phyloP scores from a whole-genome alignment of 345 rosid species.

The Lepidium sativum region DNA sequence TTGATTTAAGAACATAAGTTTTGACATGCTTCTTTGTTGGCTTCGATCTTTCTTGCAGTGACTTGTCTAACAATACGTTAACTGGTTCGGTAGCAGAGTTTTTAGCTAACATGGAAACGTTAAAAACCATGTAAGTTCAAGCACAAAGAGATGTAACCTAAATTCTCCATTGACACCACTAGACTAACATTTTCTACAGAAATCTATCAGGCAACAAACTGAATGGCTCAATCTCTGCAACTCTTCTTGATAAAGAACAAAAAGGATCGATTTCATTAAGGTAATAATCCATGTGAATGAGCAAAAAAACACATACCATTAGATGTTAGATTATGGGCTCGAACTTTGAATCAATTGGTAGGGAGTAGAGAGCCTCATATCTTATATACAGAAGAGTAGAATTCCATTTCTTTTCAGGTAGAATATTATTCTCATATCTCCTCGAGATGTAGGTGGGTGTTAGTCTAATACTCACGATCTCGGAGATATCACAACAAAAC shows the following conservation, averaged over 20 bases:
- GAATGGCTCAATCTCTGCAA: conserved; percentile 38
- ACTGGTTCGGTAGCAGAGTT: conserved; percentile 42
- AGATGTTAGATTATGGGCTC: rapidly evolving
- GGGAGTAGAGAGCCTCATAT: too few relatives aligned
- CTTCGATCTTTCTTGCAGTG: conserved; percentile 23
- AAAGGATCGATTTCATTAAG: conserved; percentile 28
- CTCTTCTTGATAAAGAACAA: conserved; percentile 30
- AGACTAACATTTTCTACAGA: conserved; percentile 19
- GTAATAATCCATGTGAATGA: conserved; percentile 12
- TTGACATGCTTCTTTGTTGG: neutral
- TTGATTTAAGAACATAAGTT: neutral
- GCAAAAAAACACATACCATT: neutral
- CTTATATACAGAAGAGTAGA: too few relatives aligned
- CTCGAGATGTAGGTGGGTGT: too few relatives aligned
- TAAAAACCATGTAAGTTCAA: conserved; percentile 37
- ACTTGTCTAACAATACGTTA: conserved; percentile 49
- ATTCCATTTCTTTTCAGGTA: too few relatives aligned
- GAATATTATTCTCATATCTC: too few relatives aligned
- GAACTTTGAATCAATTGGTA: too few relatives aligned
- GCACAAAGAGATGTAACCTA: neutral
- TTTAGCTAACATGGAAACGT: conserved; percentile 26
- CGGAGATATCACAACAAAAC: too few relatives aligned
- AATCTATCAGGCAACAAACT: conserved; percentile 35
- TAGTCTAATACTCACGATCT: too few relatives aligned
- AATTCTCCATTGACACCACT: neutral